These are phyloP conservation scores for Lindgomyces ingoldianus DNA, from an alignment of 495 filamentous ascomycete species.

Conservation along the genomic window DNA sequence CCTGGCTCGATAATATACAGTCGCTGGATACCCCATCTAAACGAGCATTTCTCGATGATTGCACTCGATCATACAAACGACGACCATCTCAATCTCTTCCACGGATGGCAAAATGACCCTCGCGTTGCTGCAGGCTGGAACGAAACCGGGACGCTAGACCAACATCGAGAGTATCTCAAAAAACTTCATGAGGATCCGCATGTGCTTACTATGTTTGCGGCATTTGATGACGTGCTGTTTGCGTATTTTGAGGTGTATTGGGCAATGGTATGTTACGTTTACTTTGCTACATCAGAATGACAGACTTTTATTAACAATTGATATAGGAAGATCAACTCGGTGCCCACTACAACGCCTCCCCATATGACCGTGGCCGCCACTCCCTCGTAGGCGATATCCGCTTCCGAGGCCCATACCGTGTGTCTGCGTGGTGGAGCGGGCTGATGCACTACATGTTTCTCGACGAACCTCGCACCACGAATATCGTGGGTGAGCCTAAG, in stretches of 20 bases:
- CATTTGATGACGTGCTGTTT: constrained; percentile 62
- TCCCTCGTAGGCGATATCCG: constrained; percentile 65
- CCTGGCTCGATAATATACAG: constrained; percentile 66
- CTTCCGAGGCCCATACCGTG: constrained; percentile 65
- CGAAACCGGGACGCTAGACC: constrained; percentile 62
- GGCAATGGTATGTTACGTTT: constrained; percentile 61
- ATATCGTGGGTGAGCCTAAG: constrained; percentile 67
- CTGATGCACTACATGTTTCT: constrained; percentile 71
- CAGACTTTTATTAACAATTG: neutral
- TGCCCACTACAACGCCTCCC: constrained; percentile 62
- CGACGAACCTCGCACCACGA: constrained; percentile 64
- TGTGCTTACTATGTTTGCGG: constrained; percentile 61
- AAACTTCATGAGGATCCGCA: constrained; percentile 63
- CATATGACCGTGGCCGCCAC: constrained; percentile 69
- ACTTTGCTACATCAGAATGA: too few relatives aligned
- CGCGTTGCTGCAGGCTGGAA: constrained; percentile 71
- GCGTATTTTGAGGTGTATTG: constrained; percentile 73
- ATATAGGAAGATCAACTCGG: constrained; percentile 65
- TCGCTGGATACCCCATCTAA: constrained; percentile 66
- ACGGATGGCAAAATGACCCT: constrained; percentile 71
- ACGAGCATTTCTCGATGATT: constrained; percentile 66
- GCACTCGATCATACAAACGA: constrained; percentile 58
- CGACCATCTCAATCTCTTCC: constrained; percentile 61
- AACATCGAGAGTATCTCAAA: constrained; percentile 63
- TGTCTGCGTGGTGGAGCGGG: constrained; percentile 68